Base-by-base conservation (phyloP, 176 grass and related monocot genomes). In the Alloteropsis semialata region DNA sequence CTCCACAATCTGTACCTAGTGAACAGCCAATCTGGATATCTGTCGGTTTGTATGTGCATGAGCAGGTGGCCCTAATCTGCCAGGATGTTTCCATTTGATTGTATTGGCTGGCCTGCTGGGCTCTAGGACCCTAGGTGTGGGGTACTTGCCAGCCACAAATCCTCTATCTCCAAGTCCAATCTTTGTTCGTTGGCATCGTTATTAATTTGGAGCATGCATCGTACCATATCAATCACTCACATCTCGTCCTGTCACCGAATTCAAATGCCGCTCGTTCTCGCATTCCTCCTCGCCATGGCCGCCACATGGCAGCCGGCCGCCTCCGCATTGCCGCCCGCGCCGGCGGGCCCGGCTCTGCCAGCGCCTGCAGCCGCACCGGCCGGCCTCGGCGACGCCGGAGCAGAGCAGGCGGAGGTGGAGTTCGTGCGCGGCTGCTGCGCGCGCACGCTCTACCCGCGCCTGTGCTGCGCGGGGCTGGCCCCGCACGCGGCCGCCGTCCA, bases 381-480 rank as follows among this genome's bases (percentile, higher is more conserved):
- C 6, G 37, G 34, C 10, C 8, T 5, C 15, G 37, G 36, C 55
- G 15, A 1, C 33, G 1, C 9, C 2, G 22, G 33, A 5, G 50
- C 42, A 65, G 28, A 16, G 33, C 22, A 30, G 11, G 34, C 64
- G 24, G 67, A 17, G 14, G 24, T 16, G 49, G 65, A 56, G 64
- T 81, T 81, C 24, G 79, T 70, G 45, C 79, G 49, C 46, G n/a
- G 16, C 64, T 70, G 64, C 79, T 81, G 79, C 65, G 65, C 49
- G 12, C 65, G 48, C 49, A 69, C 65, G 22, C 79, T 81, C 16
- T 80, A 80, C 61, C 77, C 77, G 61, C 77, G 61, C 29, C 61
- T 80, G 21, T 66, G 61, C 61, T 3, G 21, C 44, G 61, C 77
- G 28, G 60, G 30, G 6, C 61, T 80, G 19, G 37, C 42, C 11